Base-by-base conservation (phyloP, 495 filamentous ascomycete genomes). In the Chaetomium fimeti region DNA sequence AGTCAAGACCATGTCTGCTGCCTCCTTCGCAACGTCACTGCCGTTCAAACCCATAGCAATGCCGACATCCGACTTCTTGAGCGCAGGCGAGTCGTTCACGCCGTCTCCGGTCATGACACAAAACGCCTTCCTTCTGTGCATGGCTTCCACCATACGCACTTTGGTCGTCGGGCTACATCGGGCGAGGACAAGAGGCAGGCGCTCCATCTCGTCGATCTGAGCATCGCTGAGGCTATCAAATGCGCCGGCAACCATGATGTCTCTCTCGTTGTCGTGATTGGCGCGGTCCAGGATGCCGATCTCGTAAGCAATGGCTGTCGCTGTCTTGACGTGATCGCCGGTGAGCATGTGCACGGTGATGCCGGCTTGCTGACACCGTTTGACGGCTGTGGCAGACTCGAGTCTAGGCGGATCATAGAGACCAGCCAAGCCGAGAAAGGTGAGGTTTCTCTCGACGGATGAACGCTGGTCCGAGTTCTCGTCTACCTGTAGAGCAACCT, bases 31-130 rank as follows among this genome's bases (percentile, higher is more conserved):
- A 5, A 95, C 92, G 65, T 95, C 92, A 28, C 89, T 92, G 6
- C 92, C 92, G 63, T 88, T 85, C 61, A 89, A 82, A 13, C 90
- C 90, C 89, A 93, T 93, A 28, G 90, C 91, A 61, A 94, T 94
- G 40, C 91, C 91, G 9, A 93, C 89, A 68, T 93, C 90, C 1
- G 89, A 88, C 49, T 84, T 82, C 60, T 88, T 88, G n/a, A 94
- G 78, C 3, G 88, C 88, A 0, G 91, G 91, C 1, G 89, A 89
- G 67, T 94, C 91, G 67, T 94, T 94, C 54, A 94, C 91, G 11
- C 91, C 90, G 71, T 94, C 91, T 16, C 91, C 84, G n/a, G 83
- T 87, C 83, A 87, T 87, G 61, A 82, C 83, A 72, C 83, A 84
- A 64, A 80, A 88, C 38, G 77, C 74, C n/a, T 81, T 79, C 3